A percentile compares a stretch with the other conserved stretches of the same genome.
phyloP scores from a whole-genome alignment of 2,329 filamentous ascomycete species.

The Thielaviopsis musarum region DNA sequence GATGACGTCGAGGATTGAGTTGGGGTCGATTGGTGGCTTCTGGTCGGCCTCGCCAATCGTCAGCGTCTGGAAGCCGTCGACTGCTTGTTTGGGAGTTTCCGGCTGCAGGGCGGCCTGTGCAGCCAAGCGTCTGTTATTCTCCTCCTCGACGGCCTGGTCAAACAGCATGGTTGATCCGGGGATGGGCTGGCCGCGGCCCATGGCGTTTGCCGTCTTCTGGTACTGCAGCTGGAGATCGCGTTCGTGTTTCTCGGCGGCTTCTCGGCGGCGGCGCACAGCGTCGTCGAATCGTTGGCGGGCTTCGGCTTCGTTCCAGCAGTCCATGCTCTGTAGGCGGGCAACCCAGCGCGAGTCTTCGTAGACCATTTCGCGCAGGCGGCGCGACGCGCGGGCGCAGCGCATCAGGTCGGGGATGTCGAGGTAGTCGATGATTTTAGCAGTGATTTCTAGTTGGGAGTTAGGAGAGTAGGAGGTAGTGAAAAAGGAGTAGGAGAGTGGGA shows the following conservation, averaged over 20 bases:
- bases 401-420: constrained; percentile 73
- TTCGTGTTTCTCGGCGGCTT: constrained; percentile 13
- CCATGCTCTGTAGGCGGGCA: constrained; percentile 67
- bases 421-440: constrained; percentile 77
- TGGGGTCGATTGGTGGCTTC: constrained; percentile 15
- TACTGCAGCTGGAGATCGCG: background rate
- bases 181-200: constrained; percentile 10
- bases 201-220: background rate
- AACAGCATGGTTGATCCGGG: constrained; percentile 45
- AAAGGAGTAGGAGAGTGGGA: background rate
- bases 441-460: constrained; percentile 47
- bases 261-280: constrained; percentile 26
- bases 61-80: constrained; percentile 69
- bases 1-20: constrained; percentile 50
- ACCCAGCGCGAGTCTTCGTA: constrained; percentile 98
- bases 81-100: constrained; percentile 13
- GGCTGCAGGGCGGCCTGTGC: constrained; percentile 14
- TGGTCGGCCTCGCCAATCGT: constrained; percentile 30
- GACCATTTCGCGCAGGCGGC: constrained; percentile 88
- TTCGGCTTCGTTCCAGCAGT: constrained; percentile 79
- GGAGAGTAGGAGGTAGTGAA: background rate
- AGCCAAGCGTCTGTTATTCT: constrained; percentile 18
- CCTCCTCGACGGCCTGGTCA: constrained; percentile 50
- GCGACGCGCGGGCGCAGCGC: constrained; percentile 67
- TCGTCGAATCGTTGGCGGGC: constrained; percentile 70